Evolutionary conservation across 2,329 filamentous ascomycete genomes (phyloP).

Genomic region (Dissoconium aciculare): DNA sequence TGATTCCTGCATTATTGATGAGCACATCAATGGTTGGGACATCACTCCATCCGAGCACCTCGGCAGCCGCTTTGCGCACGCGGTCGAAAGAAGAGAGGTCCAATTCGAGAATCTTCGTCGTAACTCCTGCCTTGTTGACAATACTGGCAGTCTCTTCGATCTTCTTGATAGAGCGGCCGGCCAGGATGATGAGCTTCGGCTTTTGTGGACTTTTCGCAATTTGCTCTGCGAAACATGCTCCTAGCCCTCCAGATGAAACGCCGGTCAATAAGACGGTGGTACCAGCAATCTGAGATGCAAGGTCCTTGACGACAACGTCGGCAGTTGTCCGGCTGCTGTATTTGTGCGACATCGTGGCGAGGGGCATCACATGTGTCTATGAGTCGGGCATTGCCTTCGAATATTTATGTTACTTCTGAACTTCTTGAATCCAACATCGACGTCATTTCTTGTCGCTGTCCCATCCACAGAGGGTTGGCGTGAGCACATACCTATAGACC

Average conservation of each 20-base stretch:
- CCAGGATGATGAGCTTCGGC: conserved; percentile 5
- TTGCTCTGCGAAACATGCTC: conserved; percentile 2
- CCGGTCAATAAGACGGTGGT: conserved; percentile 6
- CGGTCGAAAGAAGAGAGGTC: conserved; percentile 2
- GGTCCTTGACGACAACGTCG: neutral
- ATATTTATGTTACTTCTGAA: too few species aligned
- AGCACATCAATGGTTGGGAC: conserved; percentile 3
- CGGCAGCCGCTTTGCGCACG: conserved; percentile 1
- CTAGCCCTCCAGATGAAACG: conserved; percentile 4
- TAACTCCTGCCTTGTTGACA: neutral
- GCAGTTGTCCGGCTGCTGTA: neutral
- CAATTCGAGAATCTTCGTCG: conserved; percentile 2
- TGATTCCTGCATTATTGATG: conserved; percentile 5
- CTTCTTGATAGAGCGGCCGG: conserved; percentile 1
- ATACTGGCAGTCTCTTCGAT: neutral
- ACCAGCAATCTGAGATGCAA: neutral
- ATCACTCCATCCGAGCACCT: neutral
- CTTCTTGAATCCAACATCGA: too few species aligned
- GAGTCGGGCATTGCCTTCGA: too few species aligned
- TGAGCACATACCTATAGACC: too few species aligned
- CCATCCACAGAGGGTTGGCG: too few species aligned
- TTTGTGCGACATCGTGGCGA: neutral
- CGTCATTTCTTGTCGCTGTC: too few species aligned
- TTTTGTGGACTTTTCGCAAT: conserved; percentile 3
- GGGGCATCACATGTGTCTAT: too few species aligned